Conservation (phyloP, 108 stramenopile species). For the Cyclotella cryptica region DNA sequence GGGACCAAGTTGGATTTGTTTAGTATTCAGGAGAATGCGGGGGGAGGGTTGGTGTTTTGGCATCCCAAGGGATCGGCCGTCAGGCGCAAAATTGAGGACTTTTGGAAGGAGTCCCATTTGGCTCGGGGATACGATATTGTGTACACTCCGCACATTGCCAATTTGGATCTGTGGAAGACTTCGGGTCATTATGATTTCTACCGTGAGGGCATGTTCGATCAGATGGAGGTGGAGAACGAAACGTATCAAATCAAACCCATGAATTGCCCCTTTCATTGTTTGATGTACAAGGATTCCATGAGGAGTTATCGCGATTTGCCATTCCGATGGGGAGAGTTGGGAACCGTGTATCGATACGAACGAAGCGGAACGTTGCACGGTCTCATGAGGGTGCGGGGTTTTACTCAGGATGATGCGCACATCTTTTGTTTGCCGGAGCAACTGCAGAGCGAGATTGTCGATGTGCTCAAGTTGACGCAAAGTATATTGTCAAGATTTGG, state of each 20-base stretch:
- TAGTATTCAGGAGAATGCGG: slow-evolving; percentile 94
- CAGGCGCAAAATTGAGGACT: slow-evolving; percentile 92
- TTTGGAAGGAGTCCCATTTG: slow-evolving; percentile 90
- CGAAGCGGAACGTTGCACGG: slow-evolving; percentile 96
- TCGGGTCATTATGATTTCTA: slow-evolving; percentile 99
- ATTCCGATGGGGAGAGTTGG: slow-evolving; percentile 96
- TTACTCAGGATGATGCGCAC: slow-evolving; percentile 99
- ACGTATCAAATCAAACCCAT: slow-evolving; percentile 98
- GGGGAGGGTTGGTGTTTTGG: slow-evolving; percentile 88
- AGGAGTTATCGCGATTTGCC: slow-evolving; percentile 96
- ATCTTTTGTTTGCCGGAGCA: slow-evolving; percentile 98
- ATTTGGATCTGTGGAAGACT: slow-evolving; percentile 97
- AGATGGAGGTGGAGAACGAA: slow-evolving; percentile 97
- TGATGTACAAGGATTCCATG: slow-evolving; percentile 96
- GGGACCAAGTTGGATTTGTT: slow-evolving; percentile 97
- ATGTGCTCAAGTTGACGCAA: slow-evolving; percentile 90
- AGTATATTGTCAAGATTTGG: slow-evolving; percentile 92
- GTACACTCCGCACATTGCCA: slow-evolving; percentile 98
- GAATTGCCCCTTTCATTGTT: slow-evolving; percentile 99
- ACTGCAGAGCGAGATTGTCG: slow-evolving; percentile 94
- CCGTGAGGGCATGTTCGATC: slow-evolving; percentile 97
- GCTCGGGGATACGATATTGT: slow-evolving; percentile 92
- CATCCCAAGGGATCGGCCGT: slow-evolving; percentile 96
- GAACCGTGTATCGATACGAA: slow-evolving; percentile 97
- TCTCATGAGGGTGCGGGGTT: slow-evolving; percentile 96